Percentiles rank a stretch among this genome's conserved stretches.
Evolutionary conservation across 2,329 filamentous ascomycete species (phyloP).

Genomic region (Fonsecaea pedrosoi): DNA sequence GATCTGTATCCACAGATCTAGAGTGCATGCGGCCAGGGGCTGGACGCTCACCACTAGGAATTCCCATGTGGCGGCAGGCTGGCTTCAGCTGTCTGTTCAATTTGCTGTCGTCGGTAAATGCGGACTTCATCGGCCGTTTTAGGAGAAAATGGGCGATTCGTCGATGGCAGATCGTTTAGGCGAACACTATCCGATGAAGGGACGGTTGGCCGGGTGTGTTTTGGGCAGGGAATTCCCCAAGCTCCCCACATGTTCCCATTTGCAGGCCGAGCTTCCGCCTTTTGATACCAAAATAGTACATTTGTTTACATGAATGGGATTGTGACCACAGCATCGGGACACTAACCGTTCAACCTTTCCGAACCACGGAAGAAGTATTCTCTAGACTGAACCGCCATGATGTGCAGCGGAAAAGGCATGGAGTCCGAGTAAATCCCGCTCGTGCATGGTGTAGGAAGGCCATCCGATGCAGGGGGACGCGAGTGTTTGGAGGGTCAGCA

Average conservation of each 20-base stretch:
- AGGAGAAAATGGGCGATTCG: conserved; percentile 15
- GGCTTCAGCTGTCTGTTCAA: conserved; percentile 4
- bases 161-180: conserved; percentile 16
- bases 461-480: neutral
- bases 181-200: neutral
- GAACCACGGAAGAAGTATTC: conserved; percentile 1
- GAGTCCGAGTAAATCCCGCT: conserved; percentile 18
- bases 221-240: conserved; percentile 18
- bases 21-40: neutral
- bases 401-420: conserved; percentile 5
- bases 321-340: conserved; percentile 14
- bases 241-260: conserved; percentile 23
- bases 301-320: conserved; percentile 32
- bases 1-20: neutral
- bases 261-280: conserved; percentile 30
- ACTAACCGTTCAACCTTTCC: conserved; percentile 1
- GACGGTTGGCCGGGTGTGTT: neutral
- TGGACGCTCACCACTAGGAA: neutral
- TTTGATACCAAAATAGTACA: conserved; percentile 35
- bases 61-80: neutral
- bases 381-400: neutral
- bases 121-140: neutral
- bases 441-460: conserved; percentile 8
- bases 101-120: neutral
- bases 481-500: conserved; percentile 7